These are phyloP conservation scores for Starmerella bombicola DNA, from an alignment of 805 yeast genomes.

Conservation along the genomic window DNA sequence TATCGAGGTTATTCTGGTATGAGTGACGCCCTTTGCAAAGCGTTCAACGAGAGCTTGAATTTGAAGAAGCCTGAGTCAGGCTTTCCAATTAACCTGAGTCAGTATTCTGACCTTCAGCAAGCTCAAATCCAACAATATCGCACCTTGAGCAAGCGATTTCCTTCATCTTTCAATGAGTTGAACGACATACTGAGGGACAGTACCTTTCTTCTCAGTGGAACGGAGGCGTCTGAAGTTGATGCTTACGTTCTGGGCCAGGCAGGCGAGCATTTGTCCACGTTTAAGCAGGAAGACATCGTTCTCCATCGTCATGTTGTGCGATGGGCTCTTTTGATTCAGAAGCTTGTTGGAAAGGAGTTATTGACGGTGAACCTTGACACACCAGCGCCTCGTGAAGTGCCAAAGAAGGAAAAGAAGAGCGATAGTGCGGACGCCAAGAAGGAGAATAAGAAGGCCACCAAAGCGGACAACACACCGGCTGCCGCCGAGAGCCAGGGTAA, in stretches of 20 bases:
- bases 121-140: constrained; percentile 72
- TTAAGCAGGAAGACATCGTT: constrained; percentile 48
- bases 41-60: constrained; percentile 24
- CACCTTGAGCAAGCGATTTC: constrained; percentile 54
- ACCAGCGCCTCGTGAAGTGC: constrained; percentile 60
- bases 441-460: constrained; percentile 27
- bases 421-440: constrained; percentile 24
- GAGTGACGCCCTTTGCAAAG: constrained; percentile 21
- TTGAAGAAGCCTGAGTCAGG: constrained; percentile 18
- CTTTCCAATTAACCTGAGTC: constrained; percentile 14
- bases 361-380: constrained; percentile 46
- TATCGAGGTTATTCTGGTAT: constrained; percentile 1
- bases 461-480: constrained; percentile 30
- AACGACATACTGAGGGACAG: constrained; percentile 56
- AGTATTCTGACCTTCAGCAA: constrained; percentile 37
- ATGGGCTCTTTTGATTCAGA: constrained; percentile 85
- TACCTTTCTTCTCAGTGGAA: constrained; percentile 59
- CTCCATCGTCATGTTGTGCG: constrained; percentile 72
- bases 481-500: constrained; percentile 14
- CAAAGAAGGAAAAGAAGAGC: constrained; percentile 30
- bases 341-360: constrained; percentile 41
- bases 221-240: constrained; percentile 55
- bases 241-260: constrained; percentile 53
- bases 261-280: constrained; percentile 45
- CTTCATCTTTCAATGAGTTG: constrained; percentile 41